phyloP scores from a whole-genome alignment of 2,329 filamentous ascomycete species.

The Tolypocladium paradoxum region DNA sequence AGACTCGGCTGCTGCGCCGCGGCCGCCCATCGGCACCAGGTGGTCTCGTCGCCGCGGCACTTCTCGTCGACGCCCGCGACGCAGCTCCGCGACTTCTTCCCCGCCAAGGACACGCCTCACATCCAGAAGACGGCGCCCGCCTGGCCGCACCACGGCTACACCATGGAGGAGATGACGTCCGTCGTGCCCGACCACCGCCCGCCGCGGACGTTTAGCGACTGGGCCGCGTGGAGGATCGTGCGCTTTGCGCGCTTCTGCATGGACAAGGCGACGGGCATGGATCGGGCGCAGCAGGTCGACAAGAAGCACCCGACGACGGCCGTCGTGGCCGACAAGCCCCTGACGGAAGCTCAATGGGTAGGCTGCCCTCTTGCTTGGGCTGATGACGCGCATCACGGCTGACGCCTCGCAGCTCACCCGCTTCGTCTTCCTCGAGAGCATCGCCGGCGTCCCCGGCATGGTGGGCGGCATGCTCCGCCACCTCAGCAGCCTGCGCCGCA shows the following conservation, averaged over 20 bases:
- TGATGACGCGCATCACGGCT: not conserved
- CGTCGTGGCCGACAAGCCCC: constrained; percentile 40
- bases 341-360: constrained; percentile 80
- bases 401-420: constrained; percentile 46
- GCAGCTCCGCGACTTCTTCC: constrained; percentile 51
- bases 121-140: constrained; percentile 54
- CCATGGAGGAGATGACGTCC: constrained; percentile 64
- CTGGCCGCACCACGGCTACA: constrained; percentile 66
- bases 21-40: constrained; percentile 3
- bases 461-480: constrained; percentile 92
- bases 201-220: constrained; percentile 64
- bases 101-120: constrained; percentile 45
- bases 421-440: constrained; percentile 88
- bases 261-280: constrained; percentile 67
- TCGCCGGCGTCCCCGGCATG: constrained; percentile 94
- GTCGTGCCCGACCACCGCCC: constrained; percentile 69
- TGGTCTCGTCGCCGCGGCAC: constrained; percentile 12
- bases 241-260: constrained; percentile 67
- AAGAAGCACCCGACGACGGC: constrained; percentile 45
- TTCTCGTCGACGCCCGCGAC: constrained; percentile 39
- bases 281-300: constrained; percentile 59
- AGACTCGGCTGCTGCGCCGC: constrained; percentile 7
- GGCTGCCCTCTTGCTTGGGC: constrained; percentile 7
- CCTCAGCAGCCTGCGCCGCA: constrained; percentile 67
- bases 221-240: constrained; percentile 66